phyloP scores from a whole-genome alignment of 108 stramenopile genomes.

The Stephanodiscus minutulus region DNA sequence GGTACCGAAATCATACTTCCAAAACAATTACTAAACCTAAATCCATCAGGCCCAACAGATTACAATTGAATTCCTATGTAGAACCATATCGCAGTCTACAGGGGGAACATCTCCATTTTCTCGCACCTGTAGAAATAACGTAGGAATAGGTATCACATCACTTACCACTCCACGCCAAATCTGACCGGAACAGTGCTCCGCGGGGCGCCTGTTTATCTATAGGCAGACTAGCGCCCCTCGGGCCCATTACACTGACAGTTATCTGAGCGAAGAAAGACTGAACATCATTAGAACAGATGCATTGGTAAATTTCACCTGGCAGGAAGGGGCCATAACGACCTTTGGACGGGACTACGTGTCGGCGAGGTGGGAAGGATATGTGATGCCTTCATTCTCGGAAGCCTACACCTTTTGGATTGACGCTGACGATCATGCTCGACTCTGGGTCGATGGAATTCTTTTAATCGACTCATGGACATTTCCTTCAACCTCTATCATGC shows the following conservation, averaged over 20 bases:
- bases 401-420: conserved; percentile 46
- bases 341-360: conserved; percentile 44
- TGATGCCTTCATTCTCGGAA: conserved; percentile 22
- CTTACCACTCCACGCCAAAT: not conserved
- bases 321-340: conserved; percentile 28
- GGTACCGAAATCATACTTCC: not conserved
- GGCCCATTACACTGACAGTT: conserved; percentile 32
- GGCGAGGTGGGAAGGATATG: conserved; percentile 48
- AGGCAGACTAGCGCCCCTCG: not conserved
- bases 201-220: not conserved
- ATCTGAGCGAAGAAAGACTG: conserved; percentile 27
- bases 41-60: not conserved
- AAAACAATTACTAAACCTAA: not conserved
- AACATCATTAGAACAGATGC: conserved; percentile 42
- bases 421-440: conserved; percentile 46
- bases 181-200: not conserved
- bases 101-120: not conserved
- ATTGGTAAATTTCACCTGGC: conserved; percentile 48
- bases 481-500: conserved; percentile 28
- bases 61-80: not conserved
- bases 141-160: not conserved
- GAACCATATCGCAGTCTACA: not conserved
- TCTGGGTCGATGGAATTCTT: conserved; percentile 50
- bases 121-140: not conserved
- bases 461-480: conserved; percentile 48